A percentile compares a stretch with the other conserved stretches of the same genome.
Conservation (phyloP, 1,284 basidiomycete genomes). For the Erythrobasidium hasegawianum region DNA sequence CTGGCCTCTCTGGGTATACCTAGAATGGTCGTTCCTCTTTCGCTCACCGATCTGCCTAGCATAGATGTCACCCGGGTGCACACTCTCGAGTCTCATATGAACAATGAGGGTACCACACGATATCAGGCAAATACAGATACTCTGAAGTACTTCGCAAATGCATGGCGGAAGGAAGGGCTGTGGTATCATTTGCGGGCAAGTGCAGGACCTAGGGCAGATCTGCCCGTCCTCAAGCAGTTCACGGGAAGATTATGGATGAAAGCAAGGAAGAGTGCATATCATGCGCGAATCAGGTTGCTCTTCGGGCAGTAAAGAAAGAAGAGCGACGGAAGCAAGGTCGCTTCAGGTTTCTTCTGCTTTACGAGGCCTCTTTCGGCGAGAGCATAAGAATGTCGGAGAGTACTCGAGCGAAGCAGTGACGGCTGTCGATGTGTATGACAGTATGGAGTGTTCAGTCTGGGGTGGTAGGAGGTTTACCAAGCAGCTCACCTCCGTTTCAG, state of each 20-base stretch:
- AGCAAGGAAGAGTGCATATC: slow-evolving; percentile 10
- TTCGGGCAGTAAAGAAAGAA: slow-evolving; percentile 15
- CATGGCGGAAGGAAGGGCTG: slow-evolving; percentile 12
- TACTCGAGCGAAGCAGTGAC: no score
- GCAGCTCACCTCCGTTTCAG: no score
- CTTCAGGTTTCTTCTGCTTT: no score
- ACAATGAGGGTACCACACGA: slow-evolving; percentile 14
- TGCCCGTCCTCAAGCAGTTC: not conserved
- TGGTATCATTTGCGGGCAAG: not conserved
- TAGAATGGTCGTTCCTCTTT: slow-evolving; percentile 19
- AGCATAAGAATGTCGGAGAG: no score
- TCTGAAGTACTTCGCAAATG: slow-evolving; percentile 4
- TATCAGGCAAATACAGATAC: slow-evolving; percentile 2
- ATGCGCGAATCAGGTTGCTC: slow-evolving; percentile 11
- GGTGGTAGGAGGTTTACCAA: no score
- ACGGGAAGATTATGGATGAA: not conserved
- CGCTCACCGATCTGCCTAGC: slow-evolving; percentile 1
- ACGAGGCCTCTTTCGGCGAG: no score
- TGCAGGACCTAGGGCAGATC: not conserved
- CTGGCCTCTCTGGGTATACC: not conserved
- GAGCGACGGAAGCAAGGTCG: no score
- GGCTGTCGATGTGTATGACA: no score
- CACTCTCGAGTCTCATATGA: slow-evolving; percentile 12
- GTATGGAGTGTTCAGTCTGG: no score
- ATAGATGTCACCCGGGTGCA: slow-evolving; percentile 26